Evolutionary conservation across 2,329 filamentous ascomycete genomes (phyloP), one percentile per base, ranked within the genome.

Genomic region (Exutisphaerella laricina): DNA sequence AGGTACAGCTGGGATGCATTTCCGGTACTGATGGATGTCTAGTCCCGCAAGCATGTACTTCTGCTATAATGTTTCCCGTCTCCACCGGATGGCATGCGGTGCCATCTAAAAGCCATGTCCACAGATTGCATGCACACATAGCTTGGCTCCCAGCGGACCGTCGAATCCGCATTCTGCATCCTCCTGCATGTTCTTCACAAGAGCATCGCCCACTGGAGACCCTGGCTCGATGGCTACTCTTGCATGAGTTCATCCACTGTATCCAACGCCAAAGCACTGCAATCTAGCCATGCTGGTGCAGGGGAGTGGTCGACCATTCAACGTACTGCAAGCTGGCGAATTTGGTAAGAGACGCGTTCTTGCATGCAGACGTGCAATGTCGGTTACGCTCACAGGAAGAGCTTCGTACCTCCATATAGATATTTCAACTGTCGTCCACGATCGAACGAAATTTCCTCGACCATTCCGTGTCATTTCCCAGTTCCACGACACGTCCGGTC

Each of bases 361-460:
- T 32, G 39, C 29, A 37, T n/a, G 6, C 38, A 37, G 37, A 32
- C 45, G 22, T 29, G 7, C 36, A 26, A 13, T 26, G 28, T 22
- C 41, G 41, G 33, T 20, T 33, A 36, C 13, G 35, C 31, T 23
- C 37, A 33, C 32, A 30, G 33, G 33, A 35, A 23, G 33, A 21
- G 23, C 33, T 8, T 23, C n/a, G 35, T 44, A 33, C 42, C 44
- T 46, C 47, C 47, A 50, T 53, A 53, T 50, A 53, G 45, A 50
- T 50, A 53, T 30, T 30, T 30, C 14, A 41, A 31, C 39, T 41
- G 47, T 50, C 50, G n/a, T 29, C 42, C 18, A 21, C 41, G 40
- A 34, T 44, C 49, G 29, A 38, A 26, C 26, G 28, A 14, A 23
- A 29, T 32, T 18, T 28, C 37, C 22, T 50, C 36, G 39, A 43